These are phyloP conservation scores for Lanmaoa pseudosensibilis DNA, from an alignment of 768 basidiomycete species.

Conservation along the genomic window DNA sequence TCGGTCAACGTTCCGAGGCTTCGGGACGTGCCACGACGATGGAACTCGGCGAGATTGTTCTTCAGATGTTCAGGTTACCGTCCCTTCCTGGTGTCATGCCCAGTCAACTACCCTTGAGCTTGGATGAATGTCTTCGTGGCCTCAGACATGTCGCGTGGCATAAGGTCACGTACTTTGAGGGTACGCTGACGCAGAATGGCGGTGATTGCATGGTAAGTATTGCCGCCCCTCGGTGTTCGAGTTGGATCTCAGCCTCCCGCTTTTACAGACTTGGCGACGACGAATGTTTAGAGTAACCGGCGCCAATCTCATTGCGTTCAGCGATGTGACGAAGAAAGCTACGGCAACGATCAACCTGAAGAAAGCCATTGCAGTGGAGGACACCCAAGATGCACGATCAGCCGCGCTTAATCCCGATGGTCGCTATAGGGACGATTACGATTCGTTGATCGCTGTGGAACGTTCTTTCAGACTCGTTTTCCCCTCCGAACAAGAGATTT, in stretches of 20 bases:
- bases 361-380: constrained; percentile 75
- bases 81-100: constrained; percentile 79
- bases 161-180: constrained; percentile 91
- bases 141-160: constrained; percentile 91
- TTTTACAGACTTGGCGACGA: constrained; percentile 71
- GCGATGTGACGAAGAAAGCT: constrained; percentile 88
- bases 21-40: constrained; percentile 56
- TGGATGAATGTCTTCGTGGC: constrained; percentile 90
- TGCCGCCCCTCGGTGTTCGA: not conserved
- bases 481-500: constrained; percentile 71
- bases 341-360: constrained; percentile 90
- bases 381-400: constrained; percentile 63
- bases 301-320: constrained; percentile 84
- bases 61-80: constrained; percentile 90
- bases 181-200: constrained; percentile 87
- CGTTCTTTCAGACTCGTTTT: constrained; percentile 86
- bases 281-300: constrained; percentile 84
- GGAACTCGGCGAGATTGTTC: constrained; percentile 82
- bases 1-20: constrained; percentile 66
- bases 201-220: constrained; percentile 84
- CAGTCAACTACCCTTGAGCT: constrained; percentile 81
- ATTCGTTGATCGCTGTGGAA: constrained; percentile 68
- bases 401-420: constrained; percentile 48
- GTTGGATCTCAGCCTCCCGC: not conserved
- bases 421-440: constrained; percentile 53